Conservation (phyloP, 495 filamentous ascomycete genomes). For the Penicillium pulvis region DNA sequence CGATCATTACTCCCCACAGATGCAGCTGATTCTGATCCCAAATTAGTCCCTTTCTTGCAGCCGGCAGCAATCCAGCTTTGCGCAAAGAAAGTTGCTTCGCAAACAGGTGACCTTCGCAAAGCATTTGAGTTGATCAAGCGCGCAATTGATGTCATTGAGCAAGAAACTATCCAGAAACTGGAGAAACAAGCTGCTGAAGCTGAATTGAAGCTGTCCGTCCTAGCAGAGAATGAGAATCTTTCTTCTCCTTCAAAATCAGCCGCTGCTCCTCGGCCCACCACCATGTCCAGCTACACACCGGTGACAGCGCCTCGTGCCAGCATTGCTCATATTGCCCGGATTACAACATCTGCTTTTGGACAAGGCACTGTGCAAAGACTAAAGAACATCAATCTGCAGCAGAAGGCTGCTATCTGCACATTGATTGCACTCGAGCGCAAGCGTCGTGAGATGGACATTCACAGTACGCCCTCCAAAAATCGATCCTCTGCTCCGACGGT, state of each 20-base stretch:
- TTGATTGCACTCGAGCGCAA: conserved; percentile 76
- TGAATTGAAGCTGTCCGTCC: conserved; percentile 52
- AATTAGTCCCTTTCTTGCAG: conserved; percentile 84
- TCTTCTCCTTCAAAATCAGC: conserved; percentile 54
- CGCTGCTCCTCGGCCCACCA: conserved; percentile 24
- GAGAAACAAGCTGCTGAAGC: conserved; percentile 37
- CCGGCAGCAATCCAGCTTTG: conserved; percentile 91
- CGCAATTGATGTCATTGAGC: conserved; percentile 86
- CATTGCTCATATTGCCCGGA: conserved; percentile 86
- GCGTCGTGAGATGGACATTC: conserved; percentile 38
- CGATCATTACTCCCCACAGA: conserved; percentile 63
- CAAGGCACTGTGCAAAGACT: conserved; percentile 82
- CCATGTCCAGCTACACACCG: conserved; percentile 59
- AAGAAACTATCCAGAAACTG: conserved; percentile 63
- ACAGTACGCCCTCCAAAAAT: conserved; percentile 60
- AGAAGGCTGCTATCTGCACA: conserved; percentile 92
- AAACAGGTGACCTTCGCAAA: conserved; percentile 92
- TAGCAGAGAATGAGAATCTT: conserved; percentile 70
- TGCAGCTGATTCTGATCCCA: conserved; percentile 44
- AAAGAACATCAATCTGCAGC: conserved; percentile 86
- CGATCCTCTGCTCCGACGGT: conserved; percentile 66
- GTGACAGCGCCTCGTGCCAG: conserved; percentile 86
- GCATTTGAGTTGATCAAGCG: conserved; percentile 92
- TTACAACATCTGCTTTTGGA: conserved; percentile 83
- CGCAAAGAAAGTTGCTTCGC: conserved; percentile 88